These are phyloP conservation scores for Paulownia fortunei DNA, from an alignment of 257 asterid genomes.

Conservation along the genomic window DNA sequence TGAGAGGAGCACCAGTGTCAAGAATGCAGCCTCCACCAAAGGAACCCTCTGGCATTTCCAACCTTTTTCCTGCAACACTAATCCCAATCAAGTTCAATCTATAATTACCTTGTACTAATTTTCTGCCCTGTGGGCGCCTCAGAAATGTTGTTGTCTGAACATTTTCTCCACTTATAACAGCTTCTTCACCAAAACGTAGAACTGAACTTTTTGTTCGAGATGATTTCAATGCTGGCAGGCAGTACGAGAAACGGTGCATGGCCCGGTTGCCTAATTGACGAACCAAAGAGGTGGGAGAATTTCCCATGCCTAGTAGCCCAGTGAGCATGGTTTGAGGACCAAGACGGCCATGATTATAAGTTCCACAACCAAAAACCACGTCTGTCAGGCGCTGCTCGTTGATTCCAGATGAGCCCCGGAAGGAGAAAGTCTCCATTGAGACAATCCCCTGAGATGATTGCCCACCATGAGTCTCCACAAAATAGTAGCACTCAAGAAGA, in stretches of 20 bases:
- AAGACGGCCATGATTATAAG: neutral
- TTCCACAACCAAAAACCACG: slow-evolving; percentile 11
- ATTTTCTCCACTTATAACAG: neutral
- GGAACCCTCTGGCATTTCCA: neutral
- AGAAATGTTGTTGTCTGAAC: neutral
- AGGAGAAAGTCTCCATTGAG: neutral
- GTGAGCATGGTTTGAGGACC: neutral
- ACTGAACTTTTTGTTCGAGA: neutral
- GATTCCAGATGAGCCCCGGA: neutral
- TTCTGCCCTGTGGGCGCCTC: neutral
- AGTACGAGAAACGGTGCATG: slow-evolving; percentile 11
- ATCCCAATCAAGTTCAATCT: slow-evolving; percentile 5
- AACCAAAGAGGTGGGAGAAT: neutral
- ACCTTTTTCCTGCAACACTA: slow-evolving; percentile 2
- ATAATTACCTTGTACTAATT: neutral
- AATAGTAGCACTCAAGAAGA: slow-evolving; percentile 9
- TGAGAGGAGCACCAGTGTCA: slow-evolving; percentile 17
- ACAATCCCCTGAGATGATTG: neutral
- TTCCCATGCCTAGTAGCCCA: slow-evolving; percentile 17
- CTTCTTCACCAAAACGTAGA: slow-evolving; percentile 3
- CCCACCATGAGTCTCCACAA: neutral
- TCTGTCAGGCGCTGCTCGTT: neutral
- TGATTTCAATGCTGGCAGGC: neutral
- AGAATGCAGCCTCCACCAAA: slow-evolving; percentile 9
- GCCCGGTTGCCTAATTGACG: neutral